Evolutionary conservation across 306 rosid genomes (phyloP).

Genomic region (Begonia loranthoides): DNA sequence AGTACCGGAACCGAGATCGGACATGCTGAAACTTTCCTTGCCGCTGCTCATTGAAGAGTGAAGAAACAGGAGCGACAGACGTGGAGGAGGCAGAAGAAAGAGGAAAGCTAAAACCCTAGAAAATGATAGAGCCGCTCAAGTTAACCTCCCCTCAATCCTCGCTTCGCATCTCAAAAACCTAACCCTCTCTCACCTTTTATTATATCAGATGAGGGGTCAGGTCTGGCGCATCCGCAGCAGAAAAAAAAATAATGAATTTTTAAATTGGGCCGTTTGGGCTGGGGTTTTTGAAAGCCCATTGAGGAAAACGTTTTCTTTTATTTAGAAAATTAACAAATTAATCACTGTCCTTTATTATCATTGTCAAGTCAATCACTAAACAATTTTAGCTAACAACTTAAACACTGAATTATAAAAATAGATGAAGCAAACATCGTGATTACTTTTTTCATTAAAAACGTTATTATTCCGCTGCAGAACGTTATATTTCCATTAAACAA

Average conservation of each 20-base stretch:
- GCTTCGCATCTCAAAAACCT: conserved; percentile 14
- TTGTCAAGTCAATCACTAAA: no score
- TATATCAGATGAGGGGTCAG: not conserved
- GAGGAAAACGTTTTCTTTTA: no score
- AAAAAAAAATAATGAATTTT: not conserved
- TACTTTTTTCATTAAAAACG: no score
- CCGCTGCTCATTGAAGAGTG: conserved; percentile 47
- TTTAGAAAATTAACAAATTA: no score
- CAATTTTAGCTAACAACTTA: no score
- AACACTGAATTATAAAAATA: no score
- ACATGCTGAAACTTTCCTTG: conserved; percentile 45
- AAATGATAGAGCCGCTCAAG: conserved; percentile 15
- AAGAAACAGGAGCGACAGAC: not conserved
- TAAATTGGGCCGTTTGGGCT: no score
- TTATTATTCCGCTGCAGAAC: no score
- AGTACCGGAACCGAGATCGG: conserved; percentile 69
- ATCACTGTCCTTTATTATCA: no score
- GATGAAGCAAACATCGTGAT: no score
- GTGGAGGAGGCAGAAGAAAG: conserved; percentile 4
- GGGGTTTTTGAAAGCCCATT: no score
- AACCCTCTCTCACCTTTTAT: conserved; percentile 17
- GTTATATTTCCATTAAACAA: no score
- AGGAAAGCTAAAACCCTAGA: conserved; percentile 72
- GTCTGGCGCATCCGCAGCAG: not conserved
- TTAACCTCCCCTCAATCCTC: conserved; percentile 30